Conservation (phyloP, 177 flowering plant genomes). For the Telopea speciosissima region DNA sequence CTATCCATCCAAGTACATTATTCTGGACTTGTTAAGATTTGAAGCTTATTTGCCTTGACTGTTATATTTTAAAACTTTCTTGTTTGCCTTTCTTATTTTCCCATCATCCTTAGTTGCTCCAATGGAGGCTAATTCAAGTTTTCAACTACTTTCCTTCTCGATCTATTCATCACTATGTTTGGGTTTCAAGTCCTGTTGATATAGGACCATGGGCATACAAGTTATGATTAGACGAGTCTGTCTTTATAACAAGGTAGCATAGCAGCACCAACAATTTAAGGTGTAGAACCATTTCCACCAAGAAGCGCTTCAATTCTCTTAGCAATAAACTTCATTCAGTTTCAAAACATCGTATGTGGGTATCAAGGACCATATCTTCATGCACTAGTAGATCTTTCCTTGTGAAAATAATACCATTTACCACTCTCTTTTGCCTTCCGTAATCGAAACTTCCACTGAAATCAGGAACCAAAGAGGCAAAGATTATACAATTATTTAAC, state of each 20-base stretch:
- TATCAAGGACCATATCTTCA: not conserved
- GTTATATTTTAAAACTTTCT: too few relatives aligned
- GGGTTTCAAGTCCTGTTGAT: not conserved
- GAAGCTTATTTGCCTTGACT: too few relatives aligned
- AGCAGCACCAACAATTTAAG: not conserved
- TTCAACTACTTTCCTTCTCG: too few relatives aligned
- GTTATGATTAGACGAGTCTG: not conserved
- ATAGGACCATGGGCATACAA: not conserved
- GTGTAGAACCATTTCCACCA: not conserved
- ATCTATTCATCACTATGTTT: not conserved
- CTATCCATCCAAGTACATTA: too few relatives aligned
- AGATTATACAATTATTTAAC: not conserved
- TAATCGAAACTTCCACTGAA: not conserved
- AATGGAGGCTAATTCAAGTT: too few relatives aligned
- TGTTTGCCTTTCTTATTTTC: too few relatives aligned
- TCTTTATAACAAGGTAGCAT: not conserved
- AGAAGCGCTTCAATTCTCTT: not conserved
- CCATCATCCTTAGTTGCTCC: too few relatives aligned
- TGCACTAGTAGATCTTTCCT: not conserved
- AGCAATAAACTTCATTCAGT: not conserved
- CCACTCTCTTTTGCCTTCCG: not conserved
- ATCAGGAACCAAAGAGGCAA: not conserved
- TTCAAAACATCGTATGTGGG: not conserved
- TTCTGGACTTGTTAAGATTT: too few relatives aligned
- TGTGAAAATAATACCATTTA: not conserved